Evolutionary conservation across 176 grass and related monocot species (phyloP), one percentile per base, ranked within the genome.

Genomic region (Thinopyrum elongatum): DNA sequence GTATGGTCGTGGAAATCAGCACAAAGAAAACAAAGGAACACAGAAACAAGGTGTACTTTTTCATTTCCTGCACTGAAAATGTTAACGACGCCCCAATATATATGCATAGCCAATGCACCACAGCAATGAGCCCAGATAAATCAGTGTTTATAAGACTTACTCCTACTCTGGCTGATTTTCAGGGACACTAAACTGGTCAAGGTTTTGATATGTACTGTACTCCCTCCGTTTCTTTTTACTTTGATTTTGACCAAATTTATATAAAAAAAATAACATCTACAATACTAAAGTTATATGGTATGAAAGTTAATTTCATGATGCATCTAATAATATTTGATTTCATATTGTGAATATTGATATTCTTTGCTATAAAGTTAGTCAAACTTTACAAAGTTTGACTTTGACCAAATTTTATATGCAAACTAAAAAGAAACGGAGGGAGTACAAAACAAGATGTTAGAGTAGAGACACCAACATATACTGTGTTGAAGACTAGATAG

Each of bases 1-100:
- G 49, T 75, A 76, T 69, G 68, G 60, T 79, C 74, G 74, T 44
- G 63, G 77, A 91, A 91, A 76, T 84, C 46, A 87, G 85, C 89
- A 91, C 10, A 38, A 79, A 41, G 78, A 21, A 70, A 78, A 58
- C 77, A 66, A 84, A 84, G 76, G 47, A 77, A 64, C 62, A 86
- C 76, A 64, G 59, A 70, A 42, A 86, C 17, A 82, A 64, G 36
- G 77, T 53, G 55, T 63, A 51, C 78, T 79, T 47, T 80, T 70
- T 74, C 34, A 86, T 82, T 55, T 74, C 39, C 42, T 68, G 63
- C 73, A 86, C 72, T 78, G 83, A 46, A 78, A 65, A 59, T 74
- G 80, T 59, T 58, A 83, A 35, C 82, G 55, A 51, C 51, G 21
- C 17, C 51, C 51, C 51, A 21, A 57, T 22, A 57, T 8, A 57